Conservation (phyloP, 208 protist genomes). For the Crithidia expoeki region DNA sequence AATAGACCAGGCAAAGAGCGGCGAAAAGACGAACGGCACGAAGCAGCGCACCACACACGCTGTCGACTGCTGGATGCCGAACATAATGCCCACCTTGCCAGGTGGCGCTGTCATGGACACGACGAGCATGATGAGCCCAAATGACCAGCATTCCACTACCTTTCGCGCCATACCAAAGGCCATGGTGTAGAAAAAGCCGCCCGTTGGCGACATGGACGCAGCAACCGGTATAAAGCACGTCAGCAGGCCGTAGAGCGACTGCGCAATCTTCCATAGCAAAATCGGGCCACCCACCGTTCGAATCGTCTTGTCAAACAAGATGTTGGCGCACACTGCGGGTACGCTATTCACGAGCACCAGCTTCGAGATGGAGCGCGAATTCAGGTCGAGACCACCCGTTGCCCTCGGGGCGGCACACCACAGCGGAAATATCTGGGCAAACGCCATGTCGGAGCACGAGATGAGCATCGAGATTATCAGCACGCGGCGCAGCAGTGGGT, state of each 20-base stretch:
- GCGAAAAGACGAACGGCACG: constrained; percentile 64
- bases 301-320: constrained; percentile 47
- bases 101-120: constrained; percentile 63
- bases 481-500: constrained; percentile 49
- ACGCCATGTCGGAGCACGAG: constrained; percentile 61
- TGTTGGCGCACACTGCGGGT: constrained; percentile 56
- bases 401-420: constrained; percentile 45
- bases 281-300: constrained; percentile 34
- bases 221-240: constrained; percentile 43
- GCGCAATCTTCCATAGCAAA: constrained; percentile 47
- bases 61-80: constrained; percentile 76
- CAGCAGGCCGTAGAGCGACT: constrained; percentile 33
- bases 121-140: constrained; percentile 61
- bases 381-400: constrained; percentile 46
- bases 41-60: constrained; percentile 65
- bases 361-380: constrained; percentile 31
- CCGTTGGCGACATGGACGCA: constrained; percentile 19
- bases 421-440: constrained; percentile 61
- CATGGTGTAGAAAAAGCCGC: constrained; percentile 52
- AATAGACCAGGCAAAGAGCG: constrained; percentile 85
- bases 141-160: constrained; percentile 63
- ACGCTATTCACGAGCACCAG: constrained; percentile 57
- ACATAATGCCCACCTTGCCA: constrained; percentile 68
- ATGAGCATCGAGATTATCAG: constrained; percentile 76
- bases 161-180: constrained; percentile 52